Percentiles rank a stretch among this genome's conserved stretches.
These are phyloP conservation scores for Pseudonectria buxi DNA, from an alignment of 2,329 filamentous ascomycete genomes.

Conservation along the genomic window DNA sequence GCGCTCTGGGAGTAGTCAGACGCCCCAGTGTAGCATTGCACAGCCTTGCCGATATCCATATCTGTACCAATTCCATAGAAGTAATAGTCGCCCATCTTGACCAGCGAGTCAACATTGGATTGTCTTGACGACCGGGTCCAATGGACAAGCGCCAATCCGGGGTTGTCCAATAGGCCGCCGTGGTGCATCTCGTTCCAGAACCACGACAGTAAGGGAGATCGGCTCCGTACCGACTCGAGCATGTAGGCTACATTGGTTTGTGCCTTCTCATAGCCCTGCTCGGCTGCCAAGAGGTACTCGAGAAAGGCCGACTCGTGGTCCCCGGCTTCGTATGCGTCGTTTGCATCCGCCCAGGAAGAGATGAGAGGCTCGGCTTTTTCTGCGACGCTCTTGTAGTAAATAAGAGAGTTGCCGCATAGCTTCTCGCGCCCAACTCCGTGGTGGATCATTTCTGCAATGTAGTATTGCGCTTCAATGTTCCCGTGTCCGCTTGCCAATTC, in stretches of 20 bases:
- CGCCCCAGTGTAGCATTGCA: conserved; percentile 85
- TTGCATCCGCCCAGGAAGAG: conserved; percentile 76
- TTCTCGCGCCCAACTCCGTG: conserved; percentile 74
- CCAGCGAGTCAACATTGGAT: conserved; percentile 83
- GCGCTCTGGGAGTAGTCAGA: conserved; percentile 88
- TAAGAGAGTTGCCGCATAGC: conserved; percentile 67
- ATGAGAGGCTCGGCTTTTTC: conserved; percentile 67
- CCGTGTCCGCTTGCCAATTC: conserved; percentile 77
- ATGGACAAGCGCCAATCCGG: conserved; percentile 71
- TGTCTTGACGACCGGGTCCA: conserved; percentile 95
- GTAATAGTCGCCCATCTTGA: conserved; percentile 99
- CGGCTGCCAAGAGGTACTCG: conserved; percentile 77
- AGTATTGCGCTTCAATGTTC: conserved; percentile 86
- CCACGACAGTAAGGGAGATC: conserved; percentile 31
- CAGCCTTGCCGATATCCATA: conserved; percentile 74
- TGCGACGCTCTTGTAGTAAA: conserved; percentile 76
- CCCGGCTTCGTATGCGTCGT: conserved; percentile 71
- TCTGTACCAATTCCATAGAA: conserved; percentile 70
- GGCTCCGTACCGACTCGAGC: conserved; percentile 64
- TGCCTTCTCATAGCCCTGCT: conserved; percentile 84
- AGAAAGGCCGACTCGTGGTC: conserved; percentile 76
- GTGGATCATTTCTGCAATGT: conserved; percentile 80
- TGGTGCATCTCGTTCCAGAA: conserved; percentile 35
- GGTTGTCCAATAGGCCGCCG: conserved; percentile 41
- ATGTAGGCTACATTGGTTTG: conserved; percentile 88